These are phyloP conservation scores for Alternaria rosae DNA, from an alignment of 2,329 filamentous ascomycete species.

Conservation along the genomic window DNA sequence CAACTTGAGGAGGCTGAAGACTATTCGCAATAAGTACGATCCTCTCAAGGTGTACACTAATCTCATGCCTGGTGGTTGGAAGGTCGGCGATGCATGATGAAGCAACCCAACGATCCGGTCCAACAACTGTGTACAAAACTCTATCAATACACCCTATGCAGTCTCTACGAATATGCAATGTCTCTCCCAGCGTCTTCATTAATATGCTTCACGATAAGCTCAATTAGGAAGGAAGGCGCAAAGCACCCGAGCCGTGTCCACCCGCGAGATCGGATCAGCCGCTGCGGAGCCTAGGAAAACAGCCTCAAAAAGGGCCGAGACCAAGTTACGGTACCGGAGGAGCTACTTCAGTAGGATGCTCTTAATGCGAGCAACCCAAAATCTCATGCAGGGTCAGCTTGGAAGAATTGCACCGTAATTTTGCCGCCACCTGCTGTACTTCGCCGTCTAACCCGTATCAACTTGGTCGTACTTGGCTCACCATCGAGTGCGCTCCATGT, in stretches of 20 bases:
- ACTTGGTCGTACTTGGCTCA: background rate
- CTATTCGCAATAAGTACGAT: constrained; percentile 43
- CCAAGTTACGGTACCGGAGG: background rate
- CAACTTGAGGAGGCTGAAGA: constrained; percentile 37
- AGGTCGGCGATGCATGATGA: constrained; percentile 18
- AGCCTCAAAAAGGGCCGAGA: background rate
- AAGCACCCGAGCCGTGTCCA: background rate
- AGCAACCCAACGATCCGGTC: background rate
- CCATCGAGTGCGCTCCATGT: background rate
- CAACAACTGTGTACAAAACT: background rate
- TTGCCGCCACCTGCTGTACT: background rate
- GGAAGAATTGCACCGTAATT: background rate
- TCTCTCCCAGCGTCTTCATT: background rate
- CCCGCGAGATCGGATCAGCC: background rate
- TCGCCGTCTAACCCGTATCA: background rate
- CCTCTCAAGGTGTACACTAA: constrained; percentile 35
- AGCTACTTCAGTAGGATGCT: background rate
- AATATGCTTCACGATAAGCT: too few relatives aligned
- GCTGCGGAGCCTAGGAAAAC: background rate
- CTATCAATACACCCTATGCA: background rate
- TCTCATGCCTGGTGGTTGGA: constrained; percentile 33
- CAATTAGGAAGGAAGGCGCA: background rate
- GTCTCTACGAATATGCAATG: background rate
- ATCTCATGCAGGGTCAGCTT: background rate
- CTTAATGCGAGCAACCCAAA: background rate